Base-by-base conservation (phyloP, 73 alveolate species). In the Paramecium caudatum region DNA sequence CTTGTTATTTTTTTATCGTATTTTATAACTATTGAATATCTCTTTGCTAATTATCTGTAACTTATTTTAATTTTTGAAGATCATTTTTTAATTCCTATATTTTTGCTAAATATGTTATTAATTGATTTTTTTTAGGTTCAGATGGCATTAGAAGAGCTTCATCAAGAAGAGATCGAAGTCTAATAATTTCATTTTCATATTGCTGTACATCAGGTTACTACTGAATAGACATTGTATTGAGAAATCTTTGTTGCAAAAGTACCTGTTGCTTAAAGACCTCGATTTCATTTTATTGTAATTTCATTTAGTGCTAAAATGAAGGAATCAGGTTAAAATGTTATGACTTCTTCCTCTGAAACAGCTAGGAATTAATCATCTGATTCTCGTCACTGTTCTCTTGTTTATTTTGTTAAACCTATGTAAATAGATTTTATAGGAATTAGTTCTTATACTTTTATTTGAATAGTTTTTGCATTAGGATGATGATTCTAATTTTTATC, bases 371-470 rank as follows among this genome's bases (percentile, higher is more conserved):
- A 27, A 43, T 55, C 45, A 55, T 23, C 30, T 55, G 45, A 55
- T 55, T 55, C 23, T 55, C 80, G 30, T 55, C 80, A 16, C 17
- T 43, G 27, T 27, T 23, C 9, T 55, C 80, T 27, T 55, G 23
- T 37, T 55, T 55, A 55, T 55, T 55, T 3, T 21, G 80, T 55
- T 55, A 55, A 9, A 55, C 80, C 80, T 55, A 55, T 55, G 23
- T 55, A 55, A 55, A 27, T 19, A 49, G 69, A 49, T 55, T 55
- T 37, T 43, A 55, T 55, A 55, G 12, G 23, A 55, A 5, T 27
- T 27, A 55, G 8, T 23, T 10, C 12, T 7, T 55, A 55, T 55
- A 55, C 80, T 21, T 55, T 55, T 55, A 55, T 17, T 55, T 55
- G 23, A 10, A 55, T 55, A 19, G 80, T 55, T 55, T 55, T 55